Percentiles rank a stretch among this genome's conserved stretches.
These are phyloP conservation scores for Chalaropsis ovoidea DNA, from an alignment of 2,329 filamentous ascomycete species.

Conservation along the genomic window DNA sequence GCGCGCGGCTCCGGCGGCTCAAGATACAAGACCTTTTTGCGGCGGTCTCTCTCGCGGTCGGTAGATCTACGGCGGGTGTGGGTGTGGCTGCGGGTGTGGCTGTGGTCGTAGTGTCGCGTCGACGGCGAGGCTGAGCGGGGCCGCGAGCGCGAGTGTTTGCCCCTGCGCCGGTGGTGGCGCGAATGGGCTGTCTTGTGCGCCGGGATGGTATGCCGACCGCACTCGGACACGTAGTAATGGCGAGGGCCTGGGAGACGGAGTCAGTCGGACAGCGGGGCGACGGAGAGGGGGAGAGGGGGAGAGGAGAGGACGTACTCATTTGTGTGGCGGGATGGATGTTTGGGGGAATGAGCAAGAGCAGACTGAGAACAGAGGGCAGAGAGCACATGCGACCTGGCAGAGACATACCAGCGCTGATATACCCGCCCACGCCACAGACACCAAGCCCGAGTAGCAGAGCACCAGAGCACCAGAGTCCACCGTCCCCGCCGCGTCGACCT, in stretches of 20 bases:
- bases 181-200: neutral
- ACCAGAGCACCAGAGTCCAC: too few species aligned
- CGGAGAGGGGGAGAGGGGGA: neutral
- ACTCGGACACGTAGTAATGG: conserved; percentile 7
- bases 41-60: neutral
- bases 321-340: neutral
- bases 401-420: too few species aligned
- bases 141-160: neutral
- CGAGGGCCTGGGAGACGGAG: neutral
- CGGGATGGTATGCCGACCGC: conserved; percentile 1
- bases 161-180: neutral
- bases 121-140: neutral
- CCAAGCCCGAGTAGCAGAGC: too few species aligned
- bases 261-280: neutral
- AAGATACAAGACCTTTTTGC: neutral
- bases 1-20: neutral
- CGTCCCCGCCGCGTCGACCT: neutral
- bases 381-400: too few species aligned
- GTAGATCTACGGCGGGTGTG: neutral
- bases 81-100: neutral
- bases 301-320: neutral
- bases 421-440: too few species aligned
- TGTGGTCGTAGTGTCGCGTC: neutral
- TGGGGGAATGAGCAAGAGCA: neutral
- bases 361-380: too few species aligned